A percentile compares a stretch with the other conserved stretches of the same genome.
Conservation (phyloP, 2,329 filamentous ascomycete genomes). For the Calcarisporium arbuscula region DNA sequence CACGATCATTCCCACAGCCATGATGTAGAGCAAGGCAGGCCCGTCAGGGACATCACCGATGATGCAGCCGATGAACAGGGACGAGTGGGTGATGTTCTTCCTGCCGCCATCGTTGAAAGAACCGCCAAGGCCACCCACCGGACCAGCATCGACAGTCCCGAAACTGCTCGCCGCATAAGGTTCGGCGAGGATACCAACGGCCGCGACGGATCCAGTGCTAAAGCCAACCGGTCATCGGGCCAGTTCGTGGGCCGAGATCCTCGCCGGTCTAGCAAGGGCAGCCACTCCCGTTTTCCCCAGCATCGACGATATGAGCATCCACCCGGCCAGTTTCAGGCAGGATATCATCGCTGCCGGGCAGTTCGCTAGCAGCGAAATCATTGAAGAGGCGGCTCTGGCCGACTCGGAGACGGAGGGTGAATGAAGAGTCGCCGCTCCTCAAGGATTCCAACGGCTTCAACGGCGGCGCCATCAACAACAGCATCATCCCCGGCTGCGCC, state of each 20-base stretch:
- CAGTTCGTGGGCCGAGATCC: slow-evolving; percentile 34
- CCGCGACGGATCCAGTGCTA: slow-evolving; percentile 20
- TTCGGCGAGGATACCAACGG: slow-evolving; percentile 26
- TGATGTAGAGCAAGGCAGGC: slow-evolving; percentile 47
- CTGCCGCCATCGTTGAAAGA: slow-evolving; percentile 53
- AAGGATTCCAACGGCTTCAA: slow-evolving; percentile 28
- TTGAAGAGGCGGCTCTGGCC: slow-evolving; percentile 39
- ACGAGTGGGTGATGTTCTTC: slow-evolving; percentile 54
- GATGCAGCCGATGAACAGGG: slow-evolving; percentile 50
- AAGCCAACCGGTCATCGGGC: slow-evolving; percentile 22
- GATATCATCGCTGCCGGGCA: slow-evolving; percentile 84
- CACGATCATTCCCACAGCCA: slow-evolving; percentile 25
- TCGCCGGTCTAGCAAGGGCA: slow-evolving; percentile 40
- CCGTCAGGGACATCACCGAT: slow-evolving; percentile 29
- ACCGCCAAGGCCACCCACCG: slow-evolving; percentile 23
- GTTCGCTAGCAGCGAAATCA: slow-evolving; percentile 46
- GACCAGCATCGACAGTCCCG: slow-evolving; percentile 22
- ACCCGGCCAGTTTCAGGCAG: slow-evolving; percentile 84
- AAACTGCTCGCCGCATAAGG: slow-evolving; percentile 32
- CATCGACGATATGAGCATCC: slow-evolving; percentile 71
- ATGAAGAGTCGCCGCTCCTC: slow-evolving; percentile 43
- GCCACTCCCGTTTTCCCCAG: slow-evolving; percentile 55
- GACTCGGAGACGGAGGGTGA: slow-evolving; percentile 34
- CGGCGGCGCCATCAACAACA: slow-evolving; percentile 20
- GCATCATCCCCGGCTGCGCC: too few relatives aligned